Evolutionary conservation across 1,139 yeast species (phyloP).

Genomic region (Candida albicans): DNA sequence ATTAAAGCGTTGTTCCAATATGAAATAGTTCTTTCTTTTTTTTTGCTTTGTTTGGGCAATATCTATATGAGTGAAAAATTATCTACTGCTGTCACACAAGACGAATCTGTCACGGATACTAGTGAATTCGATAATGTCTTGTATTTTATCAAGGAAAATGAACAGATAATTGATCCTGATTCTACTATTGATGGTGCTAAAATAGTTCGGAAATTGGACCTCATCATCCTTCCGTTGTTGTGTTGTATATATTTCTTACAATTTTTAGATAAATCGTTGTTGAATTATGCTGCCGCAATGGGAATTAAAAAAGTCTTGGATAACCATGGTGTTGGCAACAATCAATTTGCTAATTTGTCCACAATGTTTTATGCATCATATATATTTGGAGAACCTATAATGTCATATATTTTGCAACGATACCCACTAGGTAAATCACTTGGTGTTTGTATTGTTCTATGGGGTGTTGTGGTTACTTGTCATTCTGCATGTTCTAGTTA

Average conservation of each 20-base stretch:
- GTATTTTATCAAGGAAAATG: constrained; percentile 9
- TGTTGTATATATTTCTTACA: constrained; percentile 44
- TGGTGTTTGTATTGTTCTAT: constrained; percentile 34
- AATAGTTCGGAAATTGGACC: constrained; percentile 28
- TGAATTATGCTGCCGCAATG: constrained; percentile 53
- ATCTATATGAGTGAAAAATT: background rate
- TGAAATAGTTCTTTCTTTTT: too few relatives aligned
- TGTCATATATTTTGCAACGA: constrained; percentile 37
- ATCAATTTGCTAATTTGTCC: constrained; percentile 43
- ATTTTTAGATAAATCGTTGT: constrained; percentile 44
- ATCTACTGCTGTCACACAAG: background rate
- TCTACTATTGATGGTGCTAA: constrained; percentile 6
- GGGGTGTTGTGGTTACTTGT: constrained; percentile 43
- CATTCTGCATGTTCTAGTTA: constrained; percentile 37
- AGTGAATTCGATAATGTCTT: constrained; percentile 15
- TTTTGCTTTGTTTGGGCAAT: background rate
- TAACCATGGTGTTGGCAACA: constrained; percentile 16
- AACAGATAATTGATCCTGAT: background rate
- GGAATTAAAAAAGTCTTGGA: constrained; percentile 39
- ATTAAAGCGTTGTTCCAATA: too few relatives aligned
- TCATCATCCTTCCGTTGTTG: constrained; percentile 31
- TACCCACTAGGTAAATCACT: constrained; percentile 42
- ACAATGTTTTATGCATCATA: constrained; percentile 48
- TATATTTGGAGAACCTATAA: constrained; percentile 47
- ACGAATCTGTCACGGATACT: constrained; percentile 2